A percentile compares a stretch with the other conserved stretches of the same genome.
Conservation (phyloP, 495 filamentous ascomycete genomes). For the Hypoxylon subgilvum region DNA sequence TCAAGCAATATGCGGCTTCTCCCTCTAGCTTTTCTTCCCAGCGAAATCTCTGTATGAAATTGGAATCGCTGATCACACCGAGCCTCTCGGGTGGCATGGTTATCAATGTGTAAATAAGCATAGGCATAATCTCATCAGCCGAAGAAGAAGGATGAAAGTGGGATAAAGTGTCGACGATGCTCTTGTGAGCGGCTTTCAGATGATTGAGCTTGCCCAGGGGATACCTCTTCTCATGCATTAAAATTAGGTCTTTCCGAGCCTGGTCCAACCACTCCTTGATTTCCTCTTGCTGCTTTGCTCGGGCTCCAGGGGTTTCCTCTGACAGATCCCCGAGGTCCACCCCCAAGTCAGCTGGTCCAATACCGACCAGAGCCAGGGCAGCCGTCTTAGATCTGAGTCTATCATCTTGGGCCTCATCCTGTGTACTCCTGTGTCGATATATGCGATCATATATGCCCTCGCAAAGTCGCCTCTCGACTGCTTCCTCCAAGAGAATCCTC, state of each 20-base stretch:
- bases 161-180: constrained; percentile 86
- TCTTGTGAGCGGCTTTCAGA: constrained; percentile 87
- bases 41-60: constrained; percentile 93
- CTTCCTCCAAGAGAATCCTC: constrained; percentile 80
- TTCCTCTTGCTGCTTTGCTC: constrained; percentile 68
- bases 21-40: constrained; percentile 85
- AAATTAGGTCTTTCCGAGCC: constrained; percentile 74
- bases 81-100: constrained; percentile 86
- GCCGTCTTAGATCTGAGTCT: constrained; percentile 94
- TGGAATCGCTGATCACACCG: constrained; percentile 87
- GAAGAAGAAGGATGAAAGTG: constrained; percentile 85
- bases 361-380: constrained; percentile 85
- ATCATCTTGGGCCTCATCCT: constrained; percentile 95
- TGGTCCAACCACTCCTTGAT: constrained; percentile 73
- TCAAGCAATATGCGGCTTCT: constrained; percentile 93
- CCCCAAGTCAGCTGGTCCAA: constrained; percentile 84
- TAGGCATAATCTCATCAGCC: constrained; percentile 94
- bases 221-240: constrained; percentile 86
- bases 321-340: constrained; percentile 68
- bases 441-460: constrained; percentile 85
- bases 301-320: constrained; percentile 52
- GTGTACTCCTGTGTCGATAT: constrained; percentile 87
- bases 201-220: constrained; percentile 91
- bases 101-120: constrained; percentile 92
- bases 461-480: constrained; percentile 85